Percentiles rank a stretch among this genome's conserved stretches.
These are phyloP conservation scores for Poterioochromonas sp. DNA, from an alignment of 352 stramenopile species.

Conservation along the genomic window DNA sequence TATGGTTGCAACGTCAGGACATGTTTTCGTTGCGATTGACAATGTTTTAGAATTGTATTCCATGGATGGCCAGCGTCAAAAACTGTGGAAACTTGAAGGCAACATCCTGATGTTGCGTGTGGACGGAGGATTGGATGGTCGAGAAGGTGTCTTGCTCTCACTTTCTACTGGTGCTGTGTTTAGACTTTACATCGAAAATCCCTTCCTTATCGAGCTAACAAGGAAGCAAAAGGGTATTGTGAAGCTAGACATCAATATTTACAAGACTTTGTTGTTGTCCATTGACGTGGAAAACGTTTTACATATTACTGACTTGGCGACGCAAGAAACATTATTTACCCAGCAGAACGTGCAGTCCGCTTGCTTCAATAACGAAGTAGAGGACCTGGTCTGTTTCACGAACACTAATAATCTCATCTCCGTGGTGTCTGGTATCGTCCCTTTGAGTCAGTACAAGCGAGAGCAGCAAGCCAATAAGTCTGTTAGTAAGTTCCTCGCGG, in stretches of 20 bases:
- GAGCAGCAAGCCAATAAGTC: neutral
- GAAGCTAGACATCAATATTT: conserved; percentile 68
- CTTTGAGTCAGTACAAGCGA: neutral
- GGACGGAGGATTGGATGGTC: conserved; percentile 68
- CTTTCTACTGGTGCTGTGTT: conserved; percentile 78
- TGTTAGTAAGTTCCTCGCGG: neutral
- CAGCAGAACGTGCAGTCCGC: conserved; percentile 52
- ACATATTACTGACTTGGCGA: conserved; percentile 75
- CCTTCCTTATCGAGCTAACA: conserved; percentile 78
- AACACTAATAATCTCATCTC: conserved; percentile 48
- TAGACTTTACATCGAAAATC: conserved; percentile 86
- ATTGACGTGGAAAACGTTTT: conserved; percentile 76
- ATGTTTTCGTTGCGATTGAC: conserved; percentile 82
- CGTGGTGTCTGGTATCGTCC: neutral
- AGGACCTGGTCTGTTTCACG: conserved; percentile 86
- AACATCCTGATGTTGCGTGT: conserved; percentile 81
- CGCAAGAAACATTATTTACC: conserved; percentile 74
- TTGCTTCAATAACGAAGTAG: conserved; percentile 82
- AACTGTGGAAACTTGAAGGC: conserved; percentile 60
- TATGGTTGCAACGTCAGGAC: conserved; percentile 71
- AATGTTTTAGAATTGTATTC: conserved; percentile 82
- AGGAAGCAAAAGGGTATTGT: conserved; percentile 65
- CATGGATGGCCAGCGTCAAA: conserved; percentile 53
- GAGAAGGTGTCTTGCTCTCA: conserved; percentile 76
- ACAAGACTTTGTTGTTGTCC: conserved; percentile 73